A percentile compares a stretch with the other conserved stretches of the same genome.
Evolutionary conservation across 2,329 filamentous ascomycete genomes (phyloP).

Genomic region (Stachybotrys echinatus): DNA sequence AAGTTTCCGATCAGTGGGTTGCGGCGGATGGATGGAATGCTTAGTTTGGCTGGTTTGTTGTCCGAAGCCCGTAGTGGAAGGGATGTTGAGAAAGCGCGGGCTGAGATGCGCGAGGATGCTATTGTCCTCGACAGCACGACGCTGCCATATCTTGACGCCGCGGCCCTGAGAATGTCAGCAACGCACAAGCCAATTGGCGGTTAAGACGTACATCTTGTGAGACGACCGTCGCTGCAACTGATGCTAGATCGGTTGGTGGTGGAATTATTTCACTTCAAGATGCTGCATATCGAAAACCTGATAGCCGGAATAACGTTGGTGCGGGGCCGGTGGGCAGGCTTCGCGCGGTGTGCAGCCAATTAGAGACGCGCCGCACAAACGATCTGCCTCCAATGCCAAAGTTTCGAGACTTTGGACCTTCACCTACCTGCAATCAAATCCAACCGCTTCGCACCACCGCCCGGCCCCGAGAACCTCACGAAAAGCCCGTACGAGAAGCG

Average conservation of each 20-base stretch:
- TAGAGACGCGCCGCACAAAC: slow-evolving; percentile 1
- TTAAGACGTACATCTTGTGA: no score
- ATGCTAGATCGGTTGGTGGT: no score
- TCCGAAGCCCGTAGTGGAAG: slow-evolving; percentile 17
- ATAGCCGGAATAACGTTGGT: slow-evolving; percentile 23
- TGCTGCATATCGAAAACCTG: slow-evolving; percentile 21
- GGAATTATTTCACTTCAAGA: no score
- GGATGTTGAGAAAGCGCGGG: slow-evolving; percentile 26
- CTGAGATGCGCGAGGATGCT: slow-evolving; percentile 12
- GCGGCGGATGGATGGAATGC: slow-evolving; percentile 8
- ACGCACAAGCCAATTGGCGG: no score
- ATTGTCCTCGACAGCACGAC: slow-evolving; percentile 23
- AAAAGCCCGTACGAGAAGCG: no score
- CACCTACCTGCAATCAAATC: neutral
- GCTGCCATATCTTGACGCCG: slow-evolving; percentile 19
- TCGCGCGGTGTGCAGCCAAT: slow-evolving; percentile 9
- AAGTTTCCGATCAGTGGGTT: slow-evolving; percentile 26
- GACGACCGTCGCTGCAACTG: no score
- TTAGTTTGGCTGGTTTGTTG: slow-evolving; percentile 2
- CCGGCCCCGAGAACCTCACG: no score
- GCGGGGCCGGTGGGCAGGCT: slow-evolving; percentile 11
- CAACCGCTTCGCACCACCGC: no score
- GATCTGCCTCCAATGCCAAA: slow-evolving; percentile 18
- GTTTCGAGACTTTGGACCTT: slow-evolving; percentile 17
- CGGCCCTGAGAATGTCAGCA: slow-evolving; percentile 20